phyloP scores from a whole-genome alignment of 75 land plant species.

The Picea glauca region DNA sequence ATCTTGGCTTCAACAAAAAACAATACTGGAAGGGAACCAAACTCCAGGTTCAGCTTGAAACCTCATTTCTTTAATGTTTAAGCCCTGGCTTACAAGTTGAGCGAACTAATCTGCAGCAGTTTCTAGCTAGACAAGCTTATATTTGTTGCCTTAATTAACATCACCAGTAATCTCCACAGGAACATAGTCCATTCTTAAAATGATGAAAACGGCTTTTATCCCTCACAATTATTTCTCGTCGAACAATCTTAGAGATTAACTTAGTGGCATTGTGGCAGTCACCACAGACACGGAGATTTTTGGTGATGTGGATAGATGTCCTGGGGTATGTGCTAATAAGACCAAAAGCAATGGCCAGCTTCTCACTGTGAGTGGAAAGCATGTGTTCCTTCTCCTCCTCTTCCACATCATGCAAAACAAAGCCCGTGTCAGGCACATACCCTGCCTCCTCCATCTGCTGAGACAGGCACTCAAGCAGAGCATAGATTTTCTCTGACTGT shows the following conservation, averaged over 20 bases:
- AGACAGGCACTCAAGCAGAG: constrained; percentile 11
- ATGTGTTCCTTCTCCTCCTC: constrained; percentile 8
- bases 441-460: constrained; percentile 6
- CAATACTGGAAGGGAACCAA: too few species aligned
- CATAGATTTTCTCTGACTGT: constrained; percentile 5
- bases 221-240: constrained; percentile 13
- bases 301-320: constrained; percentile 10
- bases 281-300: constrained; percentile 14
- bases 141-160: too few species aligned
- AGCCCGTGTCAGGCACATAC: constrained; percentile 9
- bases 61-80: too few species aligned
- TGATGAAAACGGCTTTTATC: constrained; percentile 13
- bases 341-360: constrained; percentile 16
- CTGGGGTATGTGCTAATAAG: constrained; percentile 12
- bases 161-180: constrained; percentile 23
- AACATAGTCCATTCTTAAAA: constrained; percentile 14
- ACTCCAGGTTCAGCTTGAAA: too few species aligned
- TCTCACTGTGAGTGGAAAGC: constrained; percentile 18
- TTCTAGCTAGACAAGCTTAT: too few species aligned
- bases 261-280: constrained; percentile 18
- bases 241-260: constrained; percentile 11
- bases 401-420: constrained; percentile 8
- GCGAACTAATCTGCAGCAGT: too few species aligned
- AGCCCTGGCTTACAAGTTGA: too few species aligned
- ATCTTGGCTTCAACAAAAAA: too few species aligned